A percentile compares a stretch with the other conserved stretches of the same genome.
Evolutionary conservation across 345 rosid genomes (phyloP).

Genomic region (Dipteronia sinensis): DNA sequence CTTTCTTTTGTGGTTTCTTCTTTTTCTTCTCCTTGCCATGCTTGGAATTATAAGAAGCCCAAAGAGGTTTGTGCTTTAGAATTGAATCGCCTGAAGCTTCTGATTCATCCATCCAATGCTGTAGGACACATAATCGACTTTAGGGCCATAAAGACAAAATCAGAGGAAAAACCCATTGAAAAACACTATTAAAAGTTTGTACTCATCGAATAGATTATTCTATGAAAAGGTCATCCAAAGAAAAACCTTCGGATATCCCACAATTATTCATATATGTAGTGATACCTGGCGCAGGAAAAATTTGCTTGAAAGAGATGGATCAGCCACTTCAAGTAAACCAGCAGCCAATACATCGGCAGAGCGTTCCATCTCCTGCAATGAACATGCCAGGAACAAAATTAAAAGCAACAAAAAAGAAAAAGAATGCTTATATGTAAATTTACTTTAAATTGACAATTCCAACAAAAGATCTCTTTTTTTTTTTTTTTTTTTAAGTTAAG

Average conservation of each 20-base stretch:
- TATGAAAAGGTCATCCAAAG: background rate
- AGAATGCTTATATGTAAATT: background rate
- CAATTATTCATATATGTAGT: conserved; percentile 10
- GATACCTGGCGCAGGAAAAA: conserved; percentile 90
- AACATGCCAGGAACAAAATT: conserved; percentile 16
- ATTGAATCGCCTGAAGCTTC: conserved; percentile 77
- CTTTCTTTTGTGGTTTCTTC: conserved; percentile 57
- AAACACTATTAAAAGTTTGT: conserved; percentile 2
- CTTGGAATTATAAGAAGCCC: conserved; percentile 70
- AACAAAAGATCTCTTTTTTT: background rate
- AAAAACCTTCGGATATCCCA: conserved; percentile 9
- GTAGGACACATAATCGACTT: conserved; percentile 33
- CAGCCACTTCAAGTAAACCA: conserved; percentile 92
- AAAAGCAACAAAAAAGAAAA: background rate
- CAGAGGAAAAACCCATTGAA: background rate
- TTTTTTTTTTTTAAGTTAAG: background rate
- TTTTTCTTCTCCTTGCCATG: conserved; percentile 60
- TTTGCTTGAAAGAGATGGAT: conserved; percentile 91
- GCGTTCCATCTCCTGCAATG: conserved; percentile 90
- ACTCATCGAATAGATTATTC: conserved; percentile 1
- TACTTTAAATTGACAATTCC: background rate
- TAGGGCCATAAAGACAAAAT: conserved; percentile 17
- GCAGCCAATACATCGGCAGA: conserved; percentile 98
- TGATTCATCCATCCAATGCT: conserved; percentile 84
- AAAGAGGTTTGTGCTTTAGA: conserved; percentile 90